Percentiles rank a stretch among this genome's conserved stretches.
Conservation (phyloP, 176 grass and related monocot genomes). For the Oryza officinalis region DNA sequence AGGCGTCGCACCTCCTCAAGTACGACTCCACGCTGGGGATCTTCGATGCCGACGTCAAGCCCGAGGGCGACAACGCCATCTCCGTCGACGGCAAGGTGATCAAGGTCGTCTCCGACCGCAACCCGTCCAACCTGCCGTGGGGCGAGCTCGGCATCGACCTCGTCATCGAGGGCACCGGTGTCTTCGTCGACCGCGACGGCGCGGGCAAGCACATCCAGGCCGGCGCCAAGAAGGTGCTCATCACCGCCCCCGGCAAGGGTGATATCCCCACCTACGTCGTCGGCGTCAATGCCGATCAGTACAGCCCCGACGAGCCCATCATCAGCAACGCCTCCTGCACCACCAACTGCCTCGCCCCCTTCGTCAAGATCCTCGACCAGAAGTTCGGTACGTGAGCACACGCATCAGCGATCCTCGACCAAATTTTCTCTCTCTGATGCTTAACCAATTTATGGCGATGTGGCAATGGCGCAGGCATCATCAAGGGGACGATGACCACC, state of each 20-base stretch:
- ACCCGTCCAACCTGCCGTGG: constrained; percentile 70
- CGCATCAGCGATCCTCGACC: background rate
- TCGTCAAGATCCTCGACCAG: constrained; percentile 90
- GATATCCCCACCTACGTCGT: constrained; percentile 79
- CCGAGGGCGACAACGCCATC: constrained; percentile 59
- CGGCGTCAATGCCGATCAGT: constrained; percentile 74
- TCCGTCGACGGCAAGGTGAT: constrained; percentile 88
- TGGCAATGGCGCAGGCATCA: constrained; percentile 54
- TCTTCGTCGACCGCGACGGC: constrained; percentile 76
- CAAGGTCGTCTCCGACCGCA: constrained; percentile 75
- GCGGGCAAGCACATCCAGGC: constrained; percentile 86
- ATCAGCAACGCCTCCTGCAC: constrained; percentile 95
- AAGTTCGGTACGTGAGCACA: constrained; percentile 62
- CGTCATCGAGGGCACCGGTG: constrained; percentile 83
- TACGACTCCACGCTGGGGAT: constrained; percentile 89
- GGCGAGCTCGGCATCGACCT: constrained; percentile 64
- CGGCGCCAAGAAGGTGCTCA: constrained; percentile 88
- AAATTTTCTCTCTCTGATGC: background rate
- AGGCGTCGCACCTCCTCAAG: constrained; percentile 87
- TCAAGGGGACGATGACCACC: constrained; percentile 92
- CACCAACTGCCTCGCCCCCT: constrained; percentile 89
- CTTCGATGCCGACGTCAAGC: constrained; percentile 85
- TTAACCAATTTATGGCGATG: background rate
- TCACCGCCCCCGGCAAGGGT: constrained; percentile 71
- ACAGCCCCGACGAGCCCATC: constrained; percentile 65